Evolutionary conservation across 352 stramenopile species (phyloP), one percentile per base, ranked within the genome.

Genomic region (Globisporangium recalcitrans): DNA sequence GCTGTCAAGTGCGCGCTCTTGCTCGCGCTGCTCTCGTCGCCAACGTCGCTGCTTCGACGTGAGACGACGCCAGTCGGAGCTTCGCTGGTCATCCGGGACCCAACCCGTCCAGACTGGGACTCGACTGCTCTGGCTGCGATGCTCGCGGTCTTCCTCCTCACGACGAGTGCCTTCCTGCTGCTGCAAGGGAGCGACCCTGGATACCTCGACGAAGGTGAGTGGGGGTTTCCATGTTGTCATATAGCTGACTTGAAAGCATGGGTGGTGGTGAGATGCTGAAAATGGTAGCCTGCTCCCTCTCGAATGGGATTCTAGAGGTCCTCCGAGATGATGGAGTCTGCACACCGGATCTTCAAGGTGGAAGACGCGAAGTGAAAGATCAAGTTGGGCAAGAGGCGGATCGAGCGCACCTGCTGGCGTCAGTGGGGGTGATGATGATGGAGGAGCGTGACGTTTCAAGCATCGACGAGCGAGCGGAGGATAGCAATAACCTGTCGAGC

Each of bases 111-210:
- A 19, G 8, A 1, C 19, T 58, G 36, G 38, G 29, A 54, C 14
- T 0, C 29, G 10, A 32, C n/a, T 22, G 9, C 26, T 16, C 46
- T 49, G 5, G 34, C 52, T 27, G 48, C 69, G 44, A 1, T 72
- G 16, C 19, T 13, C 1, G 47, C n/a, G n/a, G n/a, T 51, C 21
- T 52, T 49, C 51, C 34, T 51, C 16, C 38, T 56, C 36, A 55
- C 63, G 21, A 63, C 62, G 1, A 14, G 52, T 3, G 48, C 55
- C 3, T 78, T 75, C 54, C 67, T 69, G 16, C 42, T 52, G 7
- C 36, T 83, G 1, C 73, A 85, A 49, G 61, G 67, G 8, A 82
- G 76, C 42, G 69, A 85, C 44, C 76, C 73, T 11, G 76, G 69
- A 1, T 79, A 71, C 40, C 59, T 82, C 44, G 65, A 40, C n/a